Evolutionary conservation across 306 rosid species (phyloP).

Genomic region (Prunus fruticosa): DNA sequence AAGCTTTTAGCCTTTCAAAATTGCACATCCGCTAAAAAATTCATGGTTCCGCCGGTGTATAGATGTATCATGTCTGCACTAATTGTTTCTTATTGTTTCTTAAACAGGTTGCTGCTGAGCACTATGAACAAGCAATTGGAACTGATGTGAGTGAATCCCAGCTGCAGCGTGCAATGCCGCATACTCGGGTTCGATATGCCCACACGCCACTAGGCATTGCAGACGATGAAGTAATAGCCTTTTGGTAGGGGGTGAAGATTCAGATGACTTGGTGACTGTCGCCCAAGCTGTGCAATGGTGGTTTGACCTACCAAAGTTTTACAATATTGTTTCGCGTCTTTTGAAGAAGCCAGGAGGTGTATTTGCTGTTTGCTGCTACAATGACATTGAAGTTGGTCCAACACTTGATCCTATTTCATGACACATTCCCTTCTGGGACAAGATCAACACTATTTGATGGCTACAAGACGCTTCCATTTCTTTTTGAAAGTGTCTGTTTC

Average conservation of each 20-base stretch:
- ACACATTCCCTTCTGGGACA: constrained; percentile 9
- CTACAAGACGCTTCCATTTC: constrained; percentile 33
- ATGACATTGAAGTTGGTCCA: neutral
- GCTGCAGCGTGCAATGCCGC: constrained; percentile 22
- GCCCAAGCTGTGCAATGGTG: constrained; percentile 27
- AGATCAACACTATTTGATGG: constrained; percentile 9
- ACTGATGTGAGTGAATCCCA: constrained; percentile 30
- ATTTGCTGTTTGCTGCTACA: constrained; percentile 28
- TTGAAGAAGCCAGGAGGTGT: constrained; percentile 28
- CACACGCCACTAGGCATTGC: constrained; percentile 19
- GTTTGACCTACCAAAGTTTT: constrained; percentile 28
- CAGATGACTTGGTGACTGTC: constrained; percentile 22
- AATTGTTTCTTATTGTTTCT: too few relatives aligned
- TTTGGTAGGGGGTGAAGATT: constrained; percentile 18
- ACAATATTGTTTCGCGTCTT: constrained; percentile 7
- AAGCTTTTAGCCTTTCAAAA: too few relatives aligned
- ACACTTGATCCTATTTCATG: constrained; percentile 12
- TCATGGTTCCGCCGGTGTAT: too few relatives aligned
- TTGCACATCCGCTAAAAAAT: too few relatives aligned
- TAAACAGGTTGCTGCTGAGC: constrained; percentile 23
- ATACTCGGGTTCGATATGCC: constrained; percentile 25
- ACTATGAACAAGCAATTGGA: constrained; percentile 33
- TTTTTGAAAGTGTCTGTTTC: constrained; percentile 34
- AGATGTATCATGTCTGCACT: too few relatives aligned
- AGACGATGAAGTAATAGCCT: constrained; percentile 25